phyloP scores from a whole-genome alignment of 495 filamentous ascomycete species.

The Podospora conica region DNA sequence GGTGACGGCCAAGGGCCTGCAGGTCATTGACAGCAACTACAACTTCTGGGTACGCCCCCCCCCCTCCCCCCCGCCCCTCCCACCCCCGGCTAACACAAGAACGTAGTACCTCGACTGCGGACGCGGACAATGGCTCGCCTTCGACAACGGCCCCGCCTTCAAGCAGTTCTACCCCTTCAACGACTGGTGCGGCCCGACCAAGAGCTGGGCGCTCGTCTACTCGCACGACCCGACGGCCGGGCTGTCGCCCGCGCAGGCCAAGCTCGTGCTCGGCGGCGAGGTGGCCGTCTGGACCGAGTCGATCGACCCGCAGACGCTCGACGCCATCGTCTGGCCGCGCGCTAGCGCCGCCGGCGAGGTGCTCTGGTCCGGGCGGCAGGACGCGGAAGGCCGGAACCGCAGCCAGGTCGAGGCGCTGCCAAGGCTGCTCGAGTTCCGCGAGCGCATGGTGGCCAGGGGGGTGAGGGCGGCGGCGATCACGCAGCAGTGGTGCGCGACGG shows the following conservation, averaged over 20 bases:
- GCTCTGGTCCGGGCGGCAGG: constrained; percentile 63
- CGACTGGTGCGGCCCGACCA: constrained; percentile 69
- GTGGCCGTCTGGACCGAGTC: constrained; percentile 73
- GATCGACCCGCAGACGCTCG: constrained; percentile 62
- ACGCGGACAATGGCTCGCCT: constrained; percentile 68
- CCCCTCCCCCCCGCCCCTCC: neutral
- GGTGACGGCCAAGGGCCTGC: constrained; percentile 54
- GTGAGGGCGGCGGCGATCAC: constrained; percentile 50
- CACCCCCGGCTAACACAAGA: constrained; percentile 7
- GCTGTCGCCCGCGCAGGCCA: constrained; percentile 48
- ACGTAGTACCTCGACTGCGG: constrained; percentile 74
- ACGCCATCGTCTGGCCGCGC: constrained; percentile 71
- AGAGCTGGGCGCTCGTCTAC: constrained; percentile 76
- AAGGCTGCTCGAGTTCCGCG: constrained; percentile 62
- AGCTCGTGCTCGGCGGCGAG: constrained; percentile 71
- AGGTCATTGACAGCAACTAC: constrained; percentile 66
- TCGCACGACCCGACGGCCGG: constrained; percentile 62
- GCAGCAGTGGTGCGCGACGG: constrained; percentile 46
- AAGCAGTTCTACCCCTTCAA: constrained; percentile 55
- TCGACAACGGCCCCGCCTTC: constrained; percentile 41
- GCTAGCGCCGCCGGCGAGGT: constrained; percentile 65
- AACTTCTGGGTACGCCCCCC: constrained; percentile 57
- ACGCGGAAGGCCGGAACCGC: constrained; percentile 55
- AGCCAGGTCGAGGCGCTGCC: constrained; percentile 59
- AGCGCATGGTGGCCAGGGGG: constrained; percentile 61